phyloP scores from a whole-genome alignment of 2,329 filamentous ascomycete species.

The Blastomyces gilchristii region DNA sequence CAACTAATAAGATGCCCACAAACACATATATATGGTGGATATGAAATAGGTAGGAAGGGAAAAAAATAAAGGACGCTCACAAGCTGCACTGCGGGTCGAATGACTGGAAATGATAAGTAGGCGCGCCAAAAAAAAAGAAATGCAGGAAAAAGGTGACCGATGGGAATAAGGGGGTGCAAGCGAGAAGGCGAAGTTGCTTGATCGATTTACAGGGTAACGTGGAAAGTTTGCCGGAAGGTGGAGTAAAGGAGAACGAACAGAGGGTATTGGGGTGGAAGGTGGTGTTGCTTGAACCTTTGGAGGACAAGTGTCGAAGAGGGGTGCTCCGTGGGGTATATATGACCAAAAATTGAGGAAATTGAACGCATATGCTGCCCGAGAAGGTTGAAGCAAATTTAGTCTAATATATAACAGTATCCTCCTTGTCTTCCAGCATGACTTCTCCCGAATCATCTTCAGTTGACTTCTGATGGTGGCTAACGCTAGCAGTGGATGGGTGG shows the following conservation, averaged over 20 bases:
- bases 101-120: background rate
- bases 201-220: background rate
- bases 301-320: no score
- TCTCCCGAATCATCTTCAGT: slow-evolving; percentile 62
- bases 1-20: background rate
- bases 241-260: background rate
- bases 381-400: background rate
- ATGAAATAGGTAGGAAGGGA: background rate
- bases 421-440: slow-evolving; percentile 71
- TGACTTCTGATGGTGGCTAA: slow-evolving; percentile 27
- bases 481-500: slow-evolving; percentile 19
- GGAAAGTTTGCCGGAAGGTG: background rate
- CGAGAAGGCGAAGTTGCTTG: background rate
- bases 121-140: background rate
- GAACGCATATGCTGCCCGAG: background rate
- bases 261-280: background rate
- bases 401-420: slow-evolving; percentile 85
- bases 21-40: background rate
- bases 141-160: background rate
- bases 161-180: background rate
- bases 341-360: background rate
- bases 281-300: no score
- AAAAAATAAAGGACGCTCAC: background rate
- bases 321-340: background rate
- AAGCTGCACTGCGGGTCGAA: background rate